Evolutionary conservation across 306 rosid genomes (phyloP).

Genomic region (Mimosa bimucronata): DNA sequence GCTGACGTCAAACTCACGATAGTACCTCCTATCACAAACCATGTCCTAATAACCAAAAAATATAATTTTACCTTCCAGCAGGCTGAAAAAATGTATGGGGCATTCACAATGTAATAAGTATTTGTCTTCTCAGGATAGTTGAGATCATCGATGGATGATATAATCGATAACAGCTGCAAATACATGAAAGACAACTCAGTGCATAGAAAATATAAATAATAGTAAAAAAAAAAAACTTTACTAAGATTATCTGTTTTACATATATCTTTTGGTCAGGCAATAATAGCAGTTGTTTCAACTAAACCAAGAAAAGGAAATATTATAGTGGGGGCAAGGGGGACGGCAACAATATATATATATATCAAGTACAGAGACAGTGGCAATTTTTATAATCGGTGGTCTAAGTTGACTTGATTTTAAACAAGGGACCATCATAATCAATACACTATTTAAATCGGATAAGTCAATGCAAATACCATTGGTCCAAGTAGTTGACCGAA

Average conservation of each 20-base stretch:
- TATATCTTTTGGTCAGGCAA: slow-evolving; percentile 9
- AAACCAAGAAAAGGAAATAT: background rate
- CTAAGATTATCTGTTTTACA: background rate
- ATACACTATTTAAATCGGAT: slow-evolving; percentile 23
- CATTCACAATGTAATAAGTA: slow-evolving; percentile 88
- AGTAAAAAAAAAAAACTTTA: background rate
- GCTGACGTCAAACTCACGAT: slow-evolving; percentile 9
- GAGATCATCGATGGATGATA: slow-evolving; percentile 89
- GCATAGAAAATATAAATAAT: background rate
- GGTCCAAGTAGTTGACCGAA: slow-evolving; percentile 22
- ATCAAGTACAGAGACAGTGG: background rate
- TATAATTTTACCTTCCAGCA: slow-evolving; percentile 86
- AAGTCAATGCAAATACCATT: background rate
- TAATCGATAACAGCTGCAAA: slow-evolving; percentile 75
- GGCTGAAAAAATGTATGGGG: slow-evolving; percentile 83
- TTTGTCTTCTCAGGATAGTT: slow-evolving; percentile 96
- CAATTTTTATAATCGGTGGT: background rate
- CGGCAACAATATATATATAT: background rate
- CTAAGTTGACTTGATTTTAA: slow-evolving; percentile 5
- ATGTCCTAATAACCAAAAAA: slow-evolving; percentile 28
- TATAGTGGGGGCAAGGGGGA: background rate
- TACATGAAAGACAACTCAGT: slow-evolving; percentile 36
- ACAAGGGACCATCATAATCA: slow-evolving; percentile 4
- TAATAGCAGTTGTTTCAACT: background rate
- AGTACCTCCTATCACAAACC: slow-evolving; percentile 20